Conservation (phyloP, 2,329 filamentous ascomycete genomes). For the Colletotrichum siamense region DNA sequence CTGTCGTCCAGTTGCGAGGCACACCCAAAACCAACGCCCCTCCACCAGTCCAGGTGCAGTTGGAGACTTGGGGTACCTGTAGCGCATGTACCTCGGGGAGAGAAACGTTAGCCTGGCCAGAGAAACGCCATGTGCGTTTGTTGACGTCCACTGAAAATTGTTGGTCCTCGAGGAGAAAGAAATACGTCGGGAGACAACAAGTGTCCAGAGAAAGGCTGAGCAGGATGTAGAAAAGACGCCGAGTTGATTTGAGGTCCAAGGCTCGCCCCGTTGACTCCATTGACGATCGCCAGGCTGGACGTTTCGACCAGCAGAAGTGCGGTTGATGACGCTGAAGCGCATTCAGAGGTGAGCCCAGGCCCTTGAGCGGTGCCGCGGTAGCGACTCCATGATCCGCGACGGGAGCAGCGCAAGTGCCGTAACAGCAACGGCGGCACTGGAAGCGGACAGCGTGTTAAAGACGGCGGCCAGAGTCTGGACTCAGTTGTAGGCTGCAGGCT, state of each 20-base stretch:
- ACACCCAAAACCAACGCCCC: slow-evolving; percentile 8
- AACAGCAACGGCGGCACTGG: not conserved
- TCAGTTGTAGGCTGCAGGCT: not conserved
- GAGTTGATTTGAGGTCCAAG: not conserved
- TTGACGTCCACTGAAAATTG: not conserved
- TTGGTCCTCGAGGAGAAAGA: not conserved
- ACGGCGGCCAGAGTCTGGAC: not conserved
- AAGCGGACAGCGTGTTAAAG: not conserved
- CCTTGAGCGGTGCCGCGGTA: not conserved
- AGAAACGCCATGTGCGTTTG: not conserved
- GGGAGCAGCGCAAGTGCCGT: slow-evolving; percentile 7
- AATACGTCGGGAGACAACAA: not conserved
- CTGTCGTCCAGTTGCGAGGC: slow-evolving; percentile 15
- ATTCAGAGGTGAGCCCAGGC: not conserved
- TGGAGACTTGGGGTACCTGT: slow-evolving; percentile 8
- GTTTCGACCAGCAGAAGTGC: not conserved
- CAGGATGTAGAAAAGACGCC: not conserved
- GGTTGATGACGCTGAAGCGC: slow-evolving; percentile 7
- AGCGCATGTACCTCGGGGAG: not conserved
- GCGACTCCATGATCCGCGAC: slow-evolving; percentile 10
- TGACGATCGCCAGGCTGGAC: not conserved
- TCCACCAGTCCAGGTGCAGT: not conserved
- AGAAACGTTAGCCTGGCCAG: not conserved
- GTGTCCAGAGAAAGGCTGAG: not conserved
- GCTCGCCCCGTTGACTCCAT: not conserved